phyloP scores from a whole-genome alignment of 1,139 yeast species.

The Nematodospora anomalae region DNA sequence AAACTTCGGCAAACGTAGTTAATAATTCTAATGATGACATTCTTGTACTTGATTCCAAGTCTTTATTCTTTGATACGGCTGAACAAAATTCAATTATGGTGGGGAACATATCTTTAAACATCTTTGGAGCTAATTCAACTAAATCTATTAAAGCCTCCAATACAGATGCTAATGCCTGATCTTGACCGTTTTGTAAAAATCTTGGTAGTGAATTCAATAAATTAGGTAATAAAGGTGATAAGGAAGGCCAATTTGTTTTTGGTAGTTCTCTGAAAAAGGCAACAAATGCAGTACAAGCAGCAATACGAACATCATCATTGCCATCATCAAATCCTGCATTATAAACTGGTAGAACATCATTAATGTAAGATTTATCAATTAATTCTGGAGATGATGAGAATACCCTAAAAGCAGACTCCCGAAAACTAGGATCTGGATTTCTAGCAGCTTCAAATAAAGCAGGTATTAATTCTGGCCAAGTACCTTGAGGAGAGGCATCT shows the following conservation, averaged over 20 bases:
- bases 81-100: conserved; percentile 83
- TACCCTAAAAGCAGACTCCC: conserved; percentile 91
- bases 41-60: conserved; percentile 76
- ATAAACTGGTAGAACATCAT: conserved; percentile 66
- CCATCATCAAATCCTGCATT: conserved; percentile 76
- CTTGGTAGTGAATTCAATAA: conserved; percentile 85
- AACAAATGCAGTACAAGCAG: conserved; percentile 91
- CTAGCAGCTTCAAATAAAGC: conserved; percentile 69
- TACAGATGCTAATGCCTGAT: conserved; percentile 79
- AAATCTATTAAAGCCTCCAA: conserved; percentile 85
- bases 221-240: conserved; percentile 79
- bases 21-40: conserved; percentile 84
- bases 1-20: conserved; percentile 87
- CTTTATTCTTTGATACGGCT: conserved; percentile 76
- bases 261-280: conserved; percentile 84
- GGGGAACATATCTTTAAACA: conserved; percentile 88
- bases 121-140: conserved; percentile 90
- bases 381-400: conserved; percentile 82
- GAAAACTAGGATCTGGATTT: conserved; percentile 63
- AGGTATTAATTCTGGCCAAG: conserved; percentile 80
- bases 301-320: conserved; percentile 80
- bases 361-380: conserved; percentile 57
- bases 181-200: conserved; percentile 75
- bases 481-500: conserved; percentile 49
- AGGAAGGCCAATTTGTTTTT: conserved; percentile 70